Base-by-base conservation (phyloP, 331 rosid genomes). In the Dryas integrifolia region DNA sequence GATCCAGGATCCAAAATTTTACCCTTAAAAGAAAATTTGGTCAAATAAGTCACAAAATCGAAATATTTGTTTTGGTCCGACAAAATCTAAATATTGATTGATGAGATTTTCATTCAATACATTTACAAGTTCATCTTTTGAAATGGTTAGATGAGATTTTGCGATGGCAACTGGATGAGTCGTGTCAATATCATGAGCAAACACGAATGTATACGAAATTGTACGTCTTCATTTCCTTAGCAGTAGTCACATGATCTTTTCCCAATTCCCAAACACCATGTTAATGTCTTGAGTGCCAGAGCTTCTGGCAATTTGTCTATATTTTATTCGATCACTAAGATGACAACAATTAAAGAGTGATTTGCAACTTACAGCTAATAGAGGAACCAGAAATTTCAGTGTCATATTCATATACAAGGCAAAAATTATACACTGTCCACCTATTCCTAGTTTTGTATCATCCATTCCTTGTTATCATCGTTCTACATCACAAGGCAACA, bases 391-490 rank as follows among this genome's bases (percentile, higher is more conserved):
- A 46, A 65, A 21, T 7, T 49, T 67, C n/a, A 8, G 59, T 50
- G n/a, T 68, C 48, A n/a, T 38, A 35, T 49, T 68, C 48, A n/a
- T 38, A 35, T 49, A 51, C 48, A 50, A 11, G 14, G 39, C 8
- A 49, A 67, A 57, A 9, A 9, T 58, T 26, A 35, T 45, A 40
- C 43, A 5, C 8, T 38, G 11, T 40, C 51, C 30, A 35, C 4
- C 67, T 47, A 15, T 21, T 39, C 47, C 46, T 69, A 18, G 65
- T 72, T 24, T 70, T 16, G 50, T 16, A 9, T 58, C 14, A 9
- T 53, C 21, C 30, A 69, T 38, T 76, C 52, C 53, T 46, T 26
- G 57, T 45, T 73, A 41, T 73, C 72, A 56, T 21, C 76, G 62
- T 55, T 76, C 73, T 16, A 4, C 18, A 12, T 16, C 30, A 62